Evolutionary conservation across 495 filamentous ascomycete species (phyloP).

Genomic region (Penicillium herquei): DNA sequence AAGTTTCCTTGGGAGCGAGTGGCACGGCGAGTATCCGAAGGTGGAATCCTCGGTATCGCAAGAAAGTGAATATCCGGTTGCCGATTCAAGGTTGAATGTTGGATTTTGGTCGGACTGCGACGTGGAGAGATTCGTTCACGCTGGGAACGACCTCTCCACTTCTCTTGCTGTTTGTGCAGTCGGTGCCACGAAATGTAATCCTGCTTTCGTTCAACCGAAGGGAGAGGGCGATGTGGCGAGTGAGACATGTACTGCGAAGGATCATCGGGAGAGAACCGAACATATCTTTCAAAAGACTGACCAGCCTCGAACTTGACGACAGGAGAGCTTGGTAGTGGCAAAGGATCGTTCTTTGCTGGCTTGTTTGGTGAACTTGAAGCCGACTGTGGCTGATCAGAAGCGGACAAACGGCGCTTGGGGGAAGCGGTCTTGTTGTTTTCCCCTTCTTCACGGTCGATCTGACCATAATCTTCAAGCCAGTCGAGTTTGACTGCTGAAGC

Average conservation of each 20-base stretch:
- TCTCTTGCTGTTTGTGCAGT: constrained; percentile 17
- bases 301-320: background rate
- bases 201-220: constrained; percentile 14
- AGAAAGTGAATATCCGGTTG: constrained; percentile 5
- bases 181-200: constrained; percentile 15
- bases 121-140: constrained; percentile 8
- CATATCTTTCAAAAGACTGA: constrained; percentile 6
- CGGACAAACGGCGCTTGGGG: constrained; percentile 6
- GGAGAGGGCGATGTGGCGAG: constrained; percentile 2
- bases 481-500: constrained; percentile 9
- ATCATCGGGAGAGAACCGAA: constrained; percentile 16
- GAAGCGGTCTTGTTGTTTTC: background rate
- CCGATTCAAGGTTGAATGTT: background rate
- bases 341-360: background rate
- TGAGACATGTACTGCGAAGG: background rate
- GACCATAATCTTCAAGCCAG: constrained; percentile 12
- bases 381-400: constrained; percentile 2
- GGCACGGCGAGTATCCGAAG: background rate
- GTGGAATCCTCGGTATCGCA: background rate
- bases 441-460: background rate
- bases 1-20: background rate
- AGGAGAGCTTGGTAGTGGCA: background rate
- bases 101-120: constrained; percentile 6
- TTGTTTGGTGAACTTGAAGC: constrained; percentile 1
- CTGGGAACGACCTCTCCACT: constrained; percentile 16